Evolutionary conservation across 164 flowering plant genomes (phyloP), one percentile per base, ranked within the genome.

Genomic region (Stephania yunnanensis): DNA sequence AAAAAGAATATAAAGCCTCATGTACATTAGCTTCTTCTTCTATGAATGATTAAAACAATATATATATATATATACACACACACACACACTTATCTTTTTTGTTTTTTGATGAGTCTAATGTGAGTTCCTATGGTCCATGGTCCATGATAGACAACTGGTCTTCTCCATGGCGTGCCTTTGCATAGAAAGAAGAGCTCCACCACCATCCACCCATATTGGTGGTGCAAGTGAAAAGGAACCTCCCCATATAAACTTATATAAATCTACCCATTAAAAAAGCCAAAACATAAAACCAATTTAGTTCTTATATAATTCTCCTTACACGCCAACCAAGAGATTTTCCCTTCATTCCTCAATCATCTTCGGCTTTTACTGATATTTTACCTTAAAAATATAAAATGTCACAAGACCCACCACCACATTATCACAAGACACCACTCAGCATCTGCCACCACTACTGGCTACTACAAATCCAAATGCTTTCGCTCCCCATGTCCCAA

Each of bases 301-400:
- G 42, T 36, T 36, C 15, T 11, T 50, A 50, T 50, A 50, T 22
- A 75, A 79, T 71, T 76, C 77, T 81, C 68, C 80, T 75, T 78
- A 80, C 92, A 84, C 91, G 81, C 76, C 65, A 83, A 81, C 84
- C 90, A 85, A 89, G 89, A 86, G 87, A 90, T 88, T 81, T 86
- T 74, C 83, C 87, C 83, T 86, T 89, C 87, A 88, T 86, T 86
- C 87, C 85, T 86, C 91, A 91, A 88, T 91, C 92, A 91, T 91
- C 87, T 85, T 84, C 83, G 50, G 76, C 87, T 87, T 83, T 83
- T 84, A 76, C 79, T 81, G 19, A 58, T 58, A 71, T 74, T 84
- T 72, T 50, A 50, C 55, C 55, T 50, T 50, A 50, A 10, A 50
- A 10, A 50, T 50, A 10, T 50, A 36, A 36, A 36, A 15, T 50